Base-by-base conservation (phyloP, 108 stramenopile species). In the Cyclotella cryptica region DNA sequence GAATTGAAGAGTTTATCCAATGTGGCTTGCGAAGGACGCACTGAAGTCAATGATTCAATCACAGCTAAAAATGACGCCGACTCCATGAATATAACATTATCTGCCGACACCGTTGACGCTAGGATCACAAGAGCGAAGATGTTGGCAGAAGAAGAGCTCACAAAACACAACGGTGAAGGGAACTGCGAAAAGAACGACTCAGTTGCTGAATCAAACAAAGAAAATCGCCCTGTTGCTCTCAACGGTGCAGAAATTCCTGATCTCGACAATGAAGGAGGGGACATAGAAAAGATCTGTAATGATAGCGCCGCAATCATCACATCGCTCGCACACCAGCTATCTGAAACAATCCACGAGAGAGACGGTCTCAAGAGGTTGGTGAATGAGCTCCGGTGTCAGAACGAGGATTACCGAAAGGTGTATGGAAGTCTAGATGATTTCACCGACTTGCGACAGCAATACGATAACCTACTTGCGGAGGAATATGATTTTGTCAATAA, bases 261-360 rank as follows among this genome's bases (percentile, higher is more conserved):
- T 17, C 1, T n/a, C 9, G 9, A 17, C n/a, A 55, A 55, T 8
- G 24, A 55, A 55, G 55, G n/a, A n/a, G 9, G 9, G 18, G 47
- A 9, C 15, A 49, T n/a, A 3, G 9, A 49, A 17, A n/a, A n/a
- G 21, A 24, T 24, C 2, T 3, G 22, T 2, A 21, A 55, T 55
- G 44, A 53, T 19, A 62, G 63, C 49, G 44, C 60, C 9, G 43
- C 51, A n/a, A 45, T 49, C 51, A 74, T 74, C 18, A 46, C 47
- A 21, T 47, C 73, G 27, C 73, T 74, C 13, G 40, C 55, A 19
- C 55, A 53, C 62, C 27, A 28, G 1, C 35, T 65, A 14, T 64
- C 73, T 14, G 73, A 74, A 27, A 47, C 45, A 61, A 60, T 46
- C 22, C 10, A 26, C 39, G 73, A 55, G 55, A 55, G 55, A 24